phyloP scores from a whole-genome alignment of 2,329 filamentous ascomycete species.

The Ascochyta koolunga region DNA sequence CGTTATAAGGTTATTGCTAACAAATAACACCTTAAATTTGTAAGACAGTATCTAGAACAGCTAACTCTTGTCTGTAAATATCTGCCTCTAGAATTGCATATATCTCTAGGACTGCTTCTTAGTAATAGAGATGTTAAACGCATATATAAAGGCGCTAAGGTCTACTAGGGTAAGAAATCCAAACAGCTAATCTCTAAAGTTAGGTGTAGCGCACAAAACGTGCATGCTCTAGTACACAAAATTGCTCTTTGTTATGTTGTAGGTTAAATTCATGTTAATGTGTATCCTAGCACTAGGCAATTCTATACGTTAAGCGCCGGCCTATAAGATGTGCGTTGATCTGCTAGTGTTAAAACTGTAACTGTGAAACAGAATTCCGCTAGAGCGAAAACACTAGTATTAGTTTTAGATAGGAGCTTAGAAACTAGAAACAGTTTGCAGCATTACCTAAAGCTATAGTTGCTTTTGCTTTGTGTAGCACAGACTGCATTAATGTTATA shows the following conservation, averaged over 20 bases:
- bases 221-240: neutral
- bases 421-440: neutral
- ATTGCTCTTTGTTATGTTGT: neutral
- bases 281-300: too few species aligned
- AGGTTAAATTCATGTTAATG: too few species aligned
- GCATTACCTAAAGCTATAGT: neutral
- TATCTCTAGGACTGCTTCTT: neutral
- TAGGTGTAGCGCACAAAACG: neutral
- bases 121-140: neutral
- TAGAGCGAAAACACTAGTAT: too few species aligned
- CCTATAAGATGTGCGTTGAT: too few species aligned
- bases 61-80: neutral
- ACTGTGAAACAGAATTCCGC: neutral
- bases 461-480: neutral
- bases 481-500: neutral
- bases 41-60: neutral
- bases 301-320: too few species aligned
- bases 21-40: neutral
- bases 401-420: too few species aligned
- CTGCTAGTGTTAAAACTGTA: neutral
- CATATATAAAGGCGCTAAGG: neutral
- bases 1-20: neutral
- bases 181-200: neutral
- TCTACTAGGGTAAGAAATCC: neutral
- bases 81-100: conserved; percentile 1